phyloP scores from a whole-genome alignment of 2,329 filamentous ascomycete genomes.

The Colletotrichum sp. region DNA sequence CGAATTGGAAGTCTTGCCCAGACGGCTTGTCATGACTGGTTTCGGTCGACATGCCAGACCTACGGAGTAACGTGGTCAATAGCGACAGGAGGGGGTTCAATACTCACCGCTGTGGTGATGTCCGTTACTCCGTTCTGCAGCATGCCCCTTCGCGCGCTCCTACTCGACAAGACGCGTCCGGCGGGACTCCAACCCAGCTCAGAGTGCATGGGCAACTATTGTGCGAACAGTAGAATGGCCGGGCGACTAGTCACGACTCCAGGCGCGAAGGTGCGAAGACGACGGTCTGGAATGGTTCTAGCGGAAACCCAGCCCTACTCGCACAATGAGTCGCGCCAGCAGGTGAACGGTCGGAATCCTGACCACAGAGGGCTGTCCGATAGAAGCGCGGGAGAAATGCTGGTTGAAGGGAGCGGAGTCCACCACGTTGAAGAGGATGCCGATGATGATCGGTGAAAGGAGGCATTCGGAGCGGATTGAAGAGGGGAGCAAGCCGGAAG shows the following conservation, averaged over 20 bases:
- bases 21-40: neutral
- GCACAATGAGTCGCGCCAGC: neutral
- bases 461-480: no score
- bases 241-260: neutral
- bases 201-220: neutral
- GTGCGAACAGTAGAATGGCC: constrained; percentile 6
- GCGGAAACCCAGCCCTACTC: neutral
- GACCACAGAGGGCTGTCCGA: neutral
- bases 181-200: neutral
- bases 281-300: neutral
- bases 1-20: neutral
- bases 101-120: neutral
- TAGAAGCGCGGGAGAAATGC: neutral
- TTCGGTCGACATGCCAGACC: neutral
- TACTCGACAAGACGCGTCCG: neutral
- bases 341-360: neutral
- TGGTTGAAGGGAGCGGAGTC: no score
- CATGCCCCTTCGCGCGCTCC: neutral
- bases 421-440: no score
- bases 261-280: neutral
- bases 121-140: neutral
- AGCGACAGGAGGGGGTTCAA: neutral
- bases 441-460: no score
- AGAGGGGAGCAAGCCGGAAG: no score
- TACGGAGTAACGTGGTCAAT: neutral